Base-by-base conservation (phyloP, 768 basidiomycete genomes). In the Chlorophyllum brunneum region DNA sequence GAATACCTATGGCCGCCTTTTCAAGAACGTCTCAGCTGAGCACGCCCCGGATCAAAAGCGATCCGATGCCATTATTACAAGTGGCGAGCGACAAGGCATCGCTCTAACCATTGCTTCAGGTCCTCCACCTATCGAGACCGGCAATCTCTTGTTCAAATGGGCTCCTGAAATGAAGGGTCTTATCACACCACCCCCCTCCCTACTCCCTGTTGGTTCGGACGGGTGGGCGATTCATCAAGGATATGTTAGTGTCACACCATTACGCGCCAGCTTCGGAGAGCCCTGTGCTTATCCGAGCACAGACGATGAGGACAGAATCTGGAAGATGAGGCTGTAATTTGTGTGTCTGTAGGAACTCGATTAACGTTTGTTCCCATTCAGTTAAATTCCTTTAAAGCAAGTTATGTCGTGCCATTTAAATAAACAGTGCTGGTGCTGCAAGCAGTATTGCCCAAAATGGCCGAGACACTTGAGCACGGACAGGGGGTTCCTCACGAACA, bases 1-100 rank as follows among this genome's bases (percentile, higher is more conserved):
- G 41, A 95, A 88, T 63, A 79, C 83, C 8, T 95, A 95, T 61
- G 86, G 88, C 3, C 75, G 82, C 48, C 74, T 94, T 48, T 95
- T 95, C 78, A 83, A 83, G 63, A 66, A 70, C 33, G 62, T 77
- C 34, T 60, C 70, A 22, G 51, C 40, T 30, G 31, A 41, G 54
- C 55, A 20, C 27, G 51, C 57, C 31, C 52, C 48, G 31, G 63
- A 60, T 29, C 59, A 51, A 58, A 55, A 46, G 30, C 51, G 23
- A 53, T 39, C 51, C 40, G 59, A 63, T 24, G 56, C 67, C 26
- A 70, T 65, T 22, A 59, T 74, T 42, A 71, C 75, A 33, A 77
- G 75, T 11, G 73, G 78, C 5, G 78, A 81, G 64, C 76, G 20
- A 54, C 67, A 22, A 58, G 58, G 36, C 57, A 63, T 16, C 56